phyloP scores from a whole-genome alignment of 1,284 basidiomycete species.

The Paramarasmius palmivorus region DNA sequence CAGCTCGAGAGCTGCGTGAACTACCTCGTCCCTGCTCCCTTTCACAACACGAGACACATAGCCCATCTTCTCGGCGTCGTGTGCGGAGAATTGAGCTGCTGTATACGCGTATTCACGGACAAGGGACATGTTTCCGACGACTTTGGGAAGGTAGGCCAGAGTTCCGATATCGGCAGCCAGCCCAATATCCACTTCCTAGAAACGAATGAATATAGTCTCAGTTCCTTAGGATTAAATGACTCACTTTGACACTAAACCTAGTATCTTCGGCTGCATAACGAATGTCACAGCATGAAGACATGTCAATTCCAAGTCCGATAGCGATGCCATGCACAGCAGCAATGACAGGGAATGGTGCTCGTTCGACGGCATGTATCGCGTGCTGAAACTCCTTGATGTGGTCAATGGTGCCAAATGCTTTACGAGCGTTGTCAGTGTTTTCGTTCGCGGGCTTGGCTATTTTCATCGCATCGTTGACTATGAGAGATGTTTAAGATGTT shows the following conservation, averaged over 20 bases:
- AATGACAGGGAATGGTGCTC: conserved; percentile 84
- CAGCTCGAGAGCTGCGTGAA: conserved; percentile 62
- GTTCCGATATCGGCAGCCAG: conserved; percentile 92
- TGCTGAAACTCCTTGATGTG: conserved; percentile 70
- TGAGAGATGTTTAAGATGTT: conserved; percentile 3
- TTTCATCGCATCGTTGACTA: conserved; percentile 18
- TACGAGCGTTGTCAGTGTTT: conserved; percentile 40
- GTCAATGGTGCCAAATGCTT: conserved; percentile 49
- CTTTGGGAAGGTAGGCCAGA: conserved; percentile 83
- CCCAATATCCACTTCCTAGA: conserved; percentile 87
- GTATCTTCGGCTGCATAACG: conserved; percentile 69
- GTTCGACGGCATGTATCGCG: conserved; percentile 70
- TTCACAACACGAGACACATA: conserved; percentile 76
- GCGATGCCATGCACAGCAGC: conserved; percentile 79
- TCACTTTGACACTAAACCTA: conserved; percentile 77
- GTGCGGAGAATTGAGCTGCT: conserved; percentile 68
- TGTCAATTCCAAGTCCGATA: conserved; percentile 78
- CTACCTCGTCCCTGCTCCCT: conserved; percentile 62
- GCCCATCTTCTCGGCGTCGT: conserved; percentile 75
- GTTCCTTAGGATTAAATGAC: conserved; percentile 15
- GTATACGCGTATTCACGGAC: conserved; percentile 82
- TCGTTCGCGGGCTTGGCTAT: conserved; percentile 31
- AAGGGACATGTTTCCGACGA: conserved; percentile 80
- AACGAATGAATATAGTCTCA: not conserved
- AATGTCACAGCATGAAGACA: conserved; percentile 82